Conservation (phyloP, 1,284 basidiomycete genomes). For the Ceratobasidium sp. region DNA sequence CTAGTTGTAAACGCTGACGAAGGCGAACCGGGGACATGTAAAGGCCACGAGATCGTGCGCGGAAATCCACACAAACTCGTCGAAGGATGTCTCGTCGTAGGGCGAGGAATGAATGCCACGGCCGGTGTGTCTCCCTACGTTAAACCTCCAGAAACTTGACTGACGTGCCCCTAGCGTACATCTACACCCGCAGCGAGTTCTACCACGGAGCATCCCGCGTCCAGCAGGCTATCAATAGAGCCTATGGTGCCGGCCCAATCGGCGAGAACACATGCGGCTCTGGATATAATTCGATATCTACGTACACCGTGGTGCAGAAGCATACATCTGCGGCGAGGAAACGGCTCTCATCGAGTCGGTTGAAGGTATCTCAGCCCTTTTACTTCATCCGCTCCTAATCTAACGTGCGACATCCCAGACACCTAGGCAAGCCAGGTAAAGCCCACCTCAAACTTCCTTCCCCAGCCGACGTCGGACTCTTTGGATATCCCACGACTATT, state of each 20-base stretch:
- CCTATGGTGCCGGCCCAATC: conserved; percentile 92
- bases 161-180: conserved; percentile 75
- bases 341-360: conserved; percentile 97
- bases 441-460: conserved; percentile 99
- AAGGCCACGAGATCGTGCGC: conserved; percentile 97
- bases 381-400: neutral
- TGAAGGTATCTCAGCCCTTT: conserved; percentile 64
- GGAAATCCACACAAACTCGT: conserved; percentile 99
- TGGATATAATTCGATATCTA: conserved; percentile 98
- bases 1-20: conserved; percentile 99
- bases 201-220: conserved; percentile 94
- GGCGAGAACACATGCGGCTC: conserved; percentile 94
- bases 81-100: conserved; percentile 97
- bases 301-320: conserved; percentile 96
- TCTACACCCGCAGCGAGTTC: conserved; percentile 99
- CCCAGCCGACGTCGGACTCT: conserved; percentile 97
- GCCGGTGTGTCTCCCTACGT: conserved; percentile 63
- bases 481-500: conserved; percentile 97
- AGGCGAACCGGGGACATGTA: conserved; percentile 99
- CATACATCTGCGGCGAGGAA: conserved; percentile 99
- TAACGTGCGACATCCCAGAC: neutral
- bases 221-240: conserved; percentile 95
- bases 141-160: neutral
- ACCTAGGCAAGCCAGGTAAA: conserved; percentile 90
- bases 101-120: conserved; percentile 97